Conservation (phyloP, 495 filamentous ascomycete genomes). For the Aspergillus egyptiacus region DNA sequence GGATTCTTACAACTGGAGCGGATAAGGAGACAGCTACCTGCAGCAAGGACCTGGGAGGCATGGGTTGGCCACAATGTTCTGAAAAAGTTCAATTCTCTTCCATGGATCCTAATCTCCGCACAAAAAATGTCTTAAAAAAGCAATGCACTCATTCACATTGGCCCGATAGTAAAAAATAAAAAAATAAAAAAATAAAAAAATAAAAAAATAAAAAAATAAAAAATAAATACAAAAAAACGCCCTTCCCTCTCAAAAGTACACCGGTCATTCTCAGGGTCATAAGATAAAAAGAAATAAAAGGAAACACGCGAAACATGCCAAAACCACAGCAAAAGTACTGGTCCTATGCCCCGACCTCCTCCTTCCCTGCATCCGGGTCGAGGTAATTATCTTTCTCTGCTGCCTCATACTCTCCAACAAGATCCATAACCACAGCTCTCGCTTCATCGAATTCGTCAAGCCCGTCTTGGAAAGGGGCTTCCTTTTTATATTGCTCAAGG, state of each 20-base stretch:
- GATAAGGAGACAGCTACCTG: too few relatives aligned
- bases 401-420: constrained; percentile 92
- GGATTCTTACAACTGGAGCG: too few relatives aligned
- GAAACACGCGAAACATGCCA: background rate
- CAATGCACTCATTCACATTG: too few relatives aligned
- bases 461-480: constrained; percentile 82
- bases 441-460: constrained; percentile 96
- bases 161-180: too few relatives aligned
- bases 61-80: too few relatives aligned
- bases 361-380: constrained; percentile 56
- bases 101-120: too few relatives aligned
- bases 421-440: constrained; percentile 75
- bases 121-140: too few relatives aligned
- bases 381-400: constrained; percentile 87
- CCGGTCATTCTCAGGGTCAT: constrained; percentile 17
- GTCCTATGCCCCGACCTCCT: constrained; percentile 32
- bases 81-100: too few relatives aligned
- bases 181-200: constrained; percentile 8
- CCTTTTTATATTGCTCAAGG: constrained; percentile 90
- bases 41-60: too few relatives aligned
- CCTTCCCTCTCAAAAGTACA: constrained; percentile 17
- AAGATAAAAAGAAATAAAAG: constrained; percentile 3
- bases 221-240: constrained; percentile 15
- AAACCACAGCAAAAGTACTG: background rate
- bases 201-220: constrained; percentile 11